Conservation (phyloP, 768 basidiomycete genomes). For the Hygrocybe punicea region DNA sequence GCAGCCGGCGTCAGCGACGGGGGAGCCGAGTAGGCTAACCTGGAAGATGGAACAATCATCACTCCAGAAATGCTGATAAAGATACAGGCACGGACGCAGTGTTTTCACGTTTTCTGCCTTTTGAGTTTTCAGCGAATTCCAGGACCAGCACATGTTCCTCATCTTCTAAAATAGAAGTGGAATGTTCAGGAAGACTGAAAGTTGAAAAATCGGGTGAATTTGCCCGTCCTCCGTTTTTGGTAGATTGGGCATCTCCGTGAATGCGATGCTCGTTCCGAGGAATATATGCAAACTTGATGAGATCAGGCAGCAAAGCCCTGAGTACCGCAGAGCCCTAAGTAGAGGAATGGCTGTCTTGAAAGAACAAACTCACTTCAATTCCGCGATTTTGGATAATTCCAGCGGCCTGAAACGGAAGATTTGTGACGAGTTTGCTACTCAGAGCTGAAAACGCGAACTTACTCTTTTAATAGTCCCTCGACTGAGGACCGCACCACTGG, state of each 20-base stretch:
- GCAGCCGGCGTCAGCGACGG: constrained; percentile 51
- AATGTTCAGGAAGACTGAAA: constrained; percentile 33
- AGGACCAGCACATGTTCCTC: constrained; percentile 45
- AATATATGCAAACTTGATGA: constrained; percentile 81
- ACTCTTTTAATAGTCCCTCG: constrained; percentile 76
- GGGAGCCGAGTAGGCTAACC: constrained; percentile 26
- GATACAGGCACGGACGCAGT: constrained; percentile 23
- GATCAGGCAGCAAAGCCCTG: constrained; percentile 77
- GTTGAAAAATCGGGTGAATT: constrained; percentile 42
- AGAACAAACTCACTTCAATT: constrained; percentile 63
- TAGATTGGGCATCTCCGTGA: constrained; percentile 35
- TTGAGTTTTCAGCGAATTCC: constrained; percentile 40
- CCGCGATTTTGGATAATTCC: constrained; percentile 72
- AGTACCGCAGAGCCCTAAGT: not conserved
- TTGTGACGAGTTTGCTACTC: constrained; percentile 1
- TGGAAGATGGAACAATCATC: constrained; percentile 13
- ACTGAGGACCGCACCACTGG: constrained; percentile 72
- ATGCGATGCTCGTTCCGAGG: constrained; percentile 59
- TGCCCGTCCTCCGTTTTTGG: constrained; percentile 24
- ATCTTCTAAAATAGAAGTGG: constrained; percentile 29
- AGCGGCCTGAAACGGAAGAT: constrained; percentile 53
- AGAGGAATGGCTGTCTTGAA: not conserved
- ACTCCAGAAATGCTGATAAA: not conserved
- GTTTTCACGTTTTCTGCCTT: constrained; percentile 32
- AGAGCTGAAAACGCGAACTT: not conserved